Evolutionary conservation across 352 stramenopile species (phyloP), one percentile per base, ranked within the genome.

Genomic region (Phytophthora rubi): DNA sequence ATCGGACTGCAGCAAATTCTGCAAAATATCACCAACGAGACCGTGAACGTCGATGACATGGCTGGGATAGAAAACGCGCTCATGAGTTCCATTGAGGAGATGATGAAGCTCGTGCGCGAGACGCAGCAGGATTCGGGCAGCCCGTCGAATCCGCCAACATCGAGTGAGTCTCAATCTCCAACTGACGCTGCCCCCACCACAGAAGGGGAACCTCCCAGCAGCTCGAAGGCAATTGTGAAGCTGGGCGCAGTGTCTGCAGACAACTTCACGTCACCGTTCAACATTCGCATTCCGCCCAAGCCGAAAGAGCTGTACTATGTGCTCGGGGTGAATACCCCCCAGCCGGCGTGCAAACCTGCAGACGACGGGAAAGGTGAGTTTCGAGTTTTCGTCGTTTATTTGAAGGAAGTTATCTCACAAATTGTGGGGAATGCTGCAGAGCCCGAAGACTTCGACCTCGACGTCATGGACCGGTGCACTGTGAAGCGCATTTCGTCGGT

Each of bases 1-100:
- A 93, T 93, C 42, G 88, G 88, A 2, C 71, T 95, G 32, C 86
- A 94, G 57, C 83, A 95, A 68, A 86, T 95, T 37, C 62, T 95
- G 1, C 82, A 93, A 65, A 92, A 92, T 48, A 70, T 94, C 15
- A 92, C 81, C 18, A 88, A 82, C 51, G 75, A 88, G 58, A 89
- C 77, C 0, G 81, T 94, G 18, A 90, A 93, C 37, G 75, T 89
- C 0, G 83, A 95, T 47, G 80, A 93, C 55, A 88, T 85, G 59
- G 48, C 71, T 23, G 71, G 76, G 15, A 73, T 95, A 2, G 83
- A 95, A 52, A 80, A 74, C 3, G 71, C 80, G 16, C 75, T 94
- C 6, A 65, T 91, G 18, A 76, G 77, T 8, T 83, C 82, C 3
- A 92, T 88, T 42, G 86, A 92, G 60, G 81, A 92, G 32, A 90